Evolutionary conservation across 768 basidiomycete genomes (phyloP).

Genomic region (Trametes coccinea): DNA sequence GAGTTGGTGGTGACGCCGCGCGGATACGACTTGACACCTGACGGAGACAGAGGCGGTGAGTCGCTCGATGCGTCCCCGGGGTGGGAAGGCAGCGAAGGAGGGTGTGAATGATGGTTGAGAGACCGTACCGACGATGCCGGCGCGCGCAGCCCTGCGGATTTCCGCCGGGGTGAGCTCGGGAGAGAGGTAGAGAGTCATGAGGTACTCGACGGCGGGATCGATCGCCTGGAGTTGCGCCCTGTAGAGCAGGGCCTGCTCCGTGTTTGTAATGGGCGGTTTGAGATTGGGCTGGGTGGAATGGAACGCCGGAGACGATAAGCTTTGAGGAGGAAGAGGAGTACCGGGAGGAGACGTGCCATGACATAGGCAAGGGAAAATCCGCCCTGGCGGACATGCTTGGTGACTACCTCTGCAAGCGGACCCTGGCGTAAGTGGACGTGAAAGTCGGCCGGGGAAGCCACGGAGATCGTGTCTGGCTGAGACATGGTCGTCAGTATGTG

Average conservation of each 20-base stretch:
- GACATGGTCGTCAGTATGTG: constrained; percentile 26
- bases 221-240: constrained; percentile 70
- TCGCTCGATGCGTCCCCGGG: too few relatives aligned
- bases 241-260: constrained; percentile 80
- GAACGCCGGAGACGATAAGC: constrained; percentile 4
- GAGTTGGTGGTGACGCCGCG: constrained; percentile 97
- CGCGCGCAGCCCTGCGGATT: constrained; percentile 81
- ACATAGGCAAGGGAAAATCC: constrained; percentile 94
- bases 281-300: constrained; percentile 75
- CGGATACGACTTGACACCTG: constrained; percentile 94
- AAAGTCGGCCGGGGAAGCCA: constrained; percentile 81
- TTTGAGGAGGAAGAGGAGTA: not conserved
- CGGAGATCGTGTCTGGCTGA: constrained; percentile 41
- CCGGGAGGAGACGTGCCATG: constrained; percentile 61
- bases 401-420: constrained; percentile 75
- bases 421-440: constrained; percentile 97
- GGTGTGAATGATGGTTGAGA: not conserved
- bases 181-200: constrained; percentile 97
- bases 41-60: too few relatives aligned
- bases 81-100: not conserved
- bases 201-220: constrained; percentile 77
- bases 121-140: constrained; percentile 67
- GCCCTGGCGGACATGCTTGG: constrained; percentile 86
- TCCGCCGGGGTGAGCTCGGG: constrained; percentile 88
- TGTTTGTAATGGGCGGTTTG: constrained; percentile 82